Evolutionary conservation across 2,329 filamentous ascomycete species (phyloP), one percentile per base, ranked within the genome.

Genomic region (Rutstroemia sp.): DNA sequence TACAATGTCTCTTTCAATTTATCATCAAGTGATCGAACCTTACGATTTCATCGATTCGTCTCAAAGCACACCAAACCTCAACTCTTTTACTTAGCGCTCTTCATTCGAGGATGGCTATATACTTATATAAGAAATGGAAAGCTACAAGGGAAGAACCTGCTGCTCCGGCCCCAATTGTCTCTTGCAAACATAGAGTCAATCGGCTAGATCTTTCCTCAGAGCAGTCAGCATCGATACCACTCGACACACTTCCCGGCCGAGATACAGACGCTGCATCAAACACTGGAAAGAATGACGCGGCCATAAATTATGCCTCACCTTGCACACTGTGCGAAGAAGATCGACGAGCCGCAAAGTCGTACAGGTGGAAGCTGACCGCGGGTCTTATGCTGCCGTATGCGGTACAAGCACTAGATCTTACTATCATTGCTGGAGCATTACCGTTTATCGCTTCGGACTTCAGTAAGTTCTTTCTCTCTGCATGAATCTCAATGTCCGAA

Each of bases 401-500:
- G 8, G 73, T 87, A 0, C 79, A 84, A 57, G 78, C 81, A 2
- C 73, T 88, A 1, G 84, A 88, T 65, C 73, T 80, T 1, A 88
- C 84, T 0, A 84, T 88, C 42, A 74, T 84, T 10, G 80, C 82
- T 2, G 79, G 79, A 10, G 81, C 81, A 0, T 69, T 83, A 17
- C 79, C 81, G 0, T 81, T 77, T 60, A 87, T 88, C 48, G 84
- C 84, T 3, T 74, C 77, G 0, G 80, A 87, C 64, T 88, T 88
- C 67, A 69, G 80, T 83, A 68, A 56, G 74, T 65, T 9, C 30
- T 12, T 44, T 8, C 17, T 23, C 23, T 1, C 10, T n/a, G 23
- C 27, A 12, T 9, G 25, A 8, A 0, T 9, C 8, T n/a, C 12
- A 5, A 9, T 10, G 17, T 3, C 2, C 5, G 30, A 30, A 7